Base-by-base conservation (phyloP, 805 yeast genomes). In the Saccharomyces eubayanus region DNA sequence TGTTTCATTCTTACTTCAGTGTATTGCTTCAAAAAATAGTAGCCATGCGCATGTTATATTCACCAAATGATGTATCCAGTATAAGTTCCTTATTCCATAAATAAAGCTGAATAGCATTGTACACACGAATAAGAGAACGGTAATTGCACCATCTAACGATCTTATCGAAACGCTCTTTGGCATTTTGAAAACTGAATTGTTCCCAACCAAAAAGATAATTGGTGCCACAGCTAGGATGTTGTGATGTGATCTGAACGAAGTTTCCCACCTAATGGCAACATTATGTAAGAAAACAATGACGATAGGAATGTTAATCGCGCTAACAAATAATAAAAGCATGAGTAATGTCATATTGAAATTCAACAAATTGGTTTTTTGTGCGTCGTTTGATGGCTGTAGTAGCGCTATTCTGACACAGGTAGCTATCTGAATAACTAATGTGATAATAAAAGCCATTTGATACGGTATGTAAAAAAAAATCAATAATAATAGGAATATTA, bases 181-280 rank as follows among this genome's bases (percentile, higher is more conserved):
- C 28, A 81, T 64, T 60, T 73, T 69, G 46, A 69, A 69, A 4
- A 81, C 80, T n/a, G 77, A 70, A 62, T 84, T 77, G 48, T 75
- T 70, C 59, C 82, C 85, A 47, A 80, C 78, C 43, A 87, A 63
- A 9, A 83, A 55, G 8, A 89, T 74, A 1, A 87, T 81, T 0
- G 97, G 96, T 12, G 85, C 71, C 27, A 90, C 79, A 0, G 96
- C 86, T 51, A 90, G 68, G 46, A 87, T 73, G 63, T 89, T 90
- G 66, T 91, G 96, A 66, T 89, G 96, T 0, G 96, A 85, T 5
- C 87, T 80, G 63, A 89, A 89, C 16, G 96, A 90, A 0, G 94
- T 87, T 53, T 77, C 79, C 96, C 96, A 88, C 59, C 77, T 80
- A 20, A 89, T 77, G 1, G 86, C 77, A 55, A 89, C 74, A 62